phyloP scores from a whole-genome alignment of 1,284 basidiomycete species.

The Rhodotorula sp. region DNA sequence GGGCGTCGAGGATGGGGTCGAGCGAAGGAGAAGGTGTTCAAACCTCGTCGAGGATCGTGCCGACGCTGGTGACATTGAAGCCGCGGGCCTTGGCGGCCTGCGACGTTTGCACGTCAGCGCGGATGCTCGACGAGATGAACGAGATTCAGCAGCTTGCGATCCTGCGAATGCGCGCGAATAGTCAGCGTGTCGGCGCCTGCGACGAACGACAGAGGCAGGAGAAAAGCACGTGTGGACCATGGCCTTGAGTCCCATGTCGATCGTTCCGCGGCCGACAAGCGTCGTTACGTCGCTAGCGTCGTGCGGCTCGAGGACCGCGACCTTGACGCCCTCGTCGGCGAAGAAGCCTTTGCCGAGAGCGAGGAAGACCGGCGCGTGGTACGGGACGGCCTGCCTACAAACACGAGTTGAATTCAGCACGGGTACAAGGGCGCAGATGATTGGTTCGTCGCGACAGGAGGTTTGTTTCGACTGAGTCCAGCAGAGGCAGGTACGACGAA shows the following conservation, averaged over 20 bases:
- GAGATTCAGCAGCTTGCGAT: too few relatives aligned
- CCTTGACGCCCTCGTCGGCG: conserved; percentile 51
- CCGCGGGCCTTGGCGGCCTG: conserved; percentile 50
- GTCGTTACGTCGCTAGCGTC: conserved; percentile 53
- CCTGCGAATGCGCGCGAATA: too few relatives aligned
- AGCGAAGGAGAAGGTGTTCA: neutral
- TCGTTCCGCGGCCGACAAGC: conserved; percentile 51
- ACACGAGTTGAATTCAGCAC: neutral
- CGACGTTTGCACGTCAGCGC: neutral
- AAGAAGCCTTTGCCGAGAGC: conserved; percentile 50
- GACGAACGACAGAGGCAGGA: conserved; percentile 10
- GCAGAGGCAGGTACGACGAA: neutral
- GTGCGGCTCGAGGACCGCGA: conserved; percentile 45
- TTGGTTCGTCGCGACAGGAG: too few relatives aligned
- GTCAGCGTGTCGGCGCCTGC: neutral
- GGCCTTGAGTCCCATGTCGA: conserved; percentile 50
- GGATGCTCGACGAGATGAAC: neutral
- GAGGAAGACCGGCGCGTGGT: conserved; percentile 52
- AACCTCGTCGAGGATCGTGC: conserved; percentile 22
- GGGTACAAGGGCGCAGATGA: neutral
- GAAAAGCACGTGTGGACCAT: conserved; percentile 48
- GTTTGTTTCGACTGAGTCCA: too few relatives aligned
- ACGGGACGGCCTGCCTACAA: conserved; percentile 49
- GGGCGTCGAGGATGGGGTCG: neutral
- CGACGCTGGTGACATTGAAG: conserved; percentile 49